These are phyloP conservation scores for Psilocybe cyanescens DNA, from an alignment of 768 basidiomycete species.

Conservation along the genomic window DNA sequence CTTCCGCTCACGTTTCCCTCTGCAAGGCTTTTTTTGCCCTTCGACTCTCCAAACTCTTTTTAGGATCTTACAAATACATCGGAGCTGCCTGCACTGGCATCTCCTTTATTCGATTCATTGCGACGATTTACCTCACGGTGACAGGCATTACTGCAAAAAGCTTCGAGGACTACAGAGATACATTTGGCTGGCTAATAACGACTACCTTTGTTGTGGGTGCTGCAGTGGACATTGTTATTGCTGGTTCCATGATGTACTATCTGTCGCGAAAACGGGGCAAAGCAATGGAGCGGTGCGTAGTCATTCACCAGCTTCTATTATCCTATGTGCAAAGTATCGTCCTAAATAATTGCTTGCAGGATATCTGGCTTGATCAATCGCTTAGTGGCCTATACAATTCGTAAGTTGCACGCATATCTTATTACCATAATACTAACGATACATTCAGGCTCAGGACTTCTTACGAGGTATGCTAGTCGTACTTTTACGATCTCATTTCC, in stretches of 20 bases:
- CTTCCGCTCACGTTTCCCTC: not conserved
- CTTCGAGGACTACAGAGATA: slow-evolving; percentile 23
- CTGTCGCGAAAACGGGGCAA: slow-evolving; percentile 23
- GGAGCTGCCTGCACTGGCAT: slow-evolving; percentile 29
- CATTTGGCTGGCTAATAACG: slow-evolving; percentile 35
- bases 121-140: slow-evolving; percentile 30
- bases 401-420: slow-evolving; percentile 19
- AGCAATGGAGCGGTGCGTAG: slow-evolving; percentile 22
- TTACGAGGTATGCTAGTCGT: slow-evolving; percentile 24
- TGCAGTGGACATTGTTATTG: slow-evolving; percentile 33
- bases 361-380: slow-evolving; percentile 29
- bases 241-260: slow-evolving; percentile 34
- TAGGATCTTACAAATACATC: slow-evolving; percentile 28
- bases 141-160: slow-evolving; percentile 24
- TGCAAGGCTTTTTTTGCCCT: slow-evolving; percentile 35
- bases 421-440: not conserved
- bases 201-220: slow-evolving; percentile 31
- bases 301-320: not conserved
- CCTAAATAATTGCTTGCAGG: slow-evolving; percentile 10
- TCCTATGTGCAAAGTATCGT: no score
- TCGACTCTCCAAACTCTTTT: slow-evolving; percentile 32
- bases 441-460: slow-evolving; percentile 25
- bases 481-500: not conserved
- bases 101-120: slow-evolving; percentile 27
- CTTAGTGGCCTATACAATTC: slow-evolving; percentile 31